Evolutionary conservation across 805 yeast species (phyloP), one percentile per base, ranked within the genome.

Genomic region (Yarrowia bubula): DNA sequence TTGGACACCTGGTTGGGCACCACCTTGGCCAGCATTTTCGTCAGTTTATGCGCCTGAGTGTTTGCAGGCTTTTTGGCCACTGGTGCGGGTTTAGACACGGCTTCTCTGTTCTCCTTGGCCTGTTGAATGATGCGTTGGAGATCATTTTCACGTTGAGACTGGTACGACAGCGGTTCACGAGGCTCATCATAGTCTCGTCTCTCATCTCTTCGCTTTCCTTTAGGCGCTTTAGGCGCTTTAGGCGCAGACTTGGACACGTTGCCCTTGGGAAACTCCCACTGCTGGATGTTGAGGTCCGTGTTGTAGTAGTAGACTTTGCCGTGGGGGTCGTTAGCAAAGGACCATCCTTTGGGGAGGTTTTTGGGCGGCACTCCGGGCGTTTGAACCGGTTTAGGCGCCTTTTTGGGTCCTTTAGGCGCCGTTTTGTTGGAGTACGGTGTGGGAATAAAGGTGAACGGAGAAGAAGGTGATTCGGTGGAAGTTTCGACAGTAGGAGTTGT

Each of bases 1-100:
- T 83, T 84, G 68, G 86, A 85, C 64, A 92, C 79, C 71, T 89
- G 75, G 71, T 92, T 91, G 9, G 98, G 98, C 10, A 93, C 89
- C 69, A 84, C 79, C 14, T 80, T 76, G 1, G 97, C 98, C 73
- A 93, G 84, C 37, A 78, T 61, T n/a, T 67, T 66, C n/a, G 68
- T 65, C 15, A 67, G 67, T 43, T 22, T 68, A 66, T 61, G 68
- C 66, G 51, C 68, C 37, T 64, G 68, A 63, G 69, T 68, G 69
- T 58, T 70, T 31, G 18, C 39, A 5, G 53, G 53, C 10, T 50
- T 50, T 38, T 38, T 38, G 42, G 42, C 8, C 8, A 43, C 37
- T 9, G 48, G 48, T 1, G 43, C 43, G 4, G 57, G 4, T 32
- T 18, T 18, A 11, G 9, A 1, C 8, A 38, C 17, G 2, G 13